Evolutionary conservation across 1,284 basidiomycete species (phyloP), one percentile per base, ranked within the genome.

Genomic region (Gymnopus androsaceus): DNA sequence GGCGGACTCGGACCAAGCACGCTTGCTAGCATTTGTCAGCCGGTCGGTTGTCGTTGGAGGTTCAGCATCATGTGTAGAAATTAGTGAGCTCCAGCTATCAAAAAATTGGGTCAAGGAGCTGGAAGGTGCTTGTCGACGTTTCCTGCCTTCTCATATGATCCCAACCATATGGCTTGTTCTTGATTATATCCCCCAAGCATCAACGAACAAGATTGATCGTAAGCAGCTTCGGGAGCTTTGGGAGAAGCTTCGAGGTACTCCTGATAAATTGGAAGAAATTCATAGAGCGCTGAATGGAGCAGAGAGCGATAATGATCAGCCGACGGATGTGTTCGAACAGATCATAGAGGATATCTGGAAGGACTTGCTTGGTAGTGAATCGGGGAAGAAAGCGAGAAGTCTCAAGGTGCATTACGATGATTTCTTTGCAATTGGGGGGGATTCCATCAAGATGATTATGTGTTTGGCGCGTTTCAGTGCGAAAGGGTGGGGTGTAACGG

Each of bases 401-500:
- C n/a, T n/a, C n/a, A n/a, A n/a, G n/a, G n/a, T n/a, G n/a, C n/a
- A 21, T 40, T 17, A 48, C 21, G 46, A 48, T 23, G 46, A 48
- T 30, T 48, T 48, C 30, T 48, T 48, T 30, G 34, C 12, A 21
- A 27, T 48, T 17, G 46, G 46, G 34, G 46, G 46, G n/a, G 46
- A 48, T 25, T 48, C 46, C 15, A 48, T 48, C 34, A 27, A 36
- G n/a, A 33, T 27, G n/a, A 48, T 48, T 23, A 27, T 21, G 19
- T 36, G 31, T 30, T 25, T 48, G 30, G 30, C 46, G 31, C 28
- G 28, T 9, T 30, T 48, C 46, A 48, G 34, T 15, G 34, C 28
- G 34, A 48, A 30, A 36, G 46, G 46, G 23, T 48, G 46, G n/a
- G 46, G 34, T 14, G 46, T 48, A 19, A 48, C 46, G 5, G 46